These are phyloP conservation scores for Butyriboletus loyo DNA, from an alignment of 768 basidiomycete species.

Conservation along the genomic window DNA sequence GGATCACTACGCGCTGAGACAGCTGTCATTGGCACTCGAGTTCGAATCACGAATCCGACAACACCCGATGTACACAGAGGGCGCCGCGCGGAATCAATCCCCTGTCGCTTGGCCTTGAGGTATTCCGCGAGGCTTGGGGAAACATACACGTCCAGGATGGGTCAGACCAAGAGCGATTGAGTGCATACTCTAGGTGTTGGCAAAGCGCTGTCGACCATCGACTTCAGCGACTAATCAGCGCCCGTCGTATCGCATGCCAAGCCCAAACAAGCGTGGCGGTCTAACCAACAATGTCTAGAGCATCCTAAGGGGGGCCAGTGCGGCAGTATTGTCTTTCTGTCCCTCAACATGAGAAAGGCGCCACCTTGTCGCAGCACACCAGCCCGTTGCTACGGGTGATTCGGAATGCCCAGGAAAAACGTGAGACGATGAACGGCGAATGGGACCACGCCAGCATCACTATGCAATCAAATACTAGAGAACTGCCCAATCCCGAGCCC, in stretches of 20 bases:
- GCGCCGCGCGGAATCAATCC: neutral
- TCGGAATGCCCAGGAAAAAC: neutral
- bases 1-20: conserved; percentile 4
- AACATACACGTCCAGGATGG: neutral
- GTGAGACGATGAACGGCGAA: neutral
- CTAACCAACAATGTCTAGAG: neutral
- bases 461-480: neutral
- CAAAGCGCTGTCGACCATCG: neutral
- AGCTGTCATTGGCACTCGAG: neutral
- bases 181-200: neutral
- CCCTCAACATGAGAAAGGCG: neutral
- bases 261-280: neutral
- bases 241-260: neutral
- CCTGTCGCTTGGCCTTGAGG: neutral
- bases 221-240: neutral
- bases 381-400: neutral
- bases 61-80: conserved; percentile 7
- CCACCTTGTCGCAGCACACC: neutral
- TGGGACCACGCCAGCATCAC: neutral
- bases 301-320: neutral
- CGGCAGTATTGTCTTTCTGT: neutral
- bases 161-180: neutral
- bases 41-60: conserved; percentile 4
- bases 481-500: neutral
- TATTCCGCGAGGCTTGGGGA: neutral